Percentiles rank a stretch among this genome's conserved stretches.
Evolutionary conservation across 2,329 filamentous ascomycete genomes (phyloP).

Genomic region (Venturia oleaginea): DNA sequence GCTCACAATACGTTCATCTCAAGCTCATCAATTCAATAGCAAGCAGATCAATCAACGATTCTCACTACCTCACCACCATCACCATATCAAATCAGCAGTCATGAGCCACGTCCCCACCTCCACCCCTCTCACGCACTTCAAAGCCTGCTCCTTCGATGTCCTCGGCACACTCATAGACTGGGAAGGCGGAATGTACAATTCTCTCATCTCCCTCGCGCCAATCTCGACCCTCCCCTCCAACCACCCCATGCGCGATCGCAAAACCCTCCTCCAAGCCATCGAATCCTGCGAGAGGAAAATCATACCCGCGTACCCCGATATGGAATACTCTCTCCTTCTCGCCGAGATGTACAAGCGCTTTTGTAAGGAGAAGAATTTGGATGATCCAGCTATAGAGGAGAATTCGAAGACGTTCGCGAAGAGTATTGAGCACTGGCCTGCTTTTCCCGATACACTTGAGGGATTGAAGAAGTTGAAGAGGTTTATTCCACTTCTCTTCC

Average conservation of each 20-base stretch:
- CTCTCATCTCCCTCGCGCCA: conserved; percentile 41
- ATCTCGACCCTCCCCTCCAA: conserved; percentile 29
- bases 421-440: conserved; percentile 45
- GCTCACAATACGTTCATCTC: background rate
- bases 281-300: conserved; percentile 24
- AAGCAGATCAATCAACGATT: background rate
- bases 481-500: conserved; percentile 47
- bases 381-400: conserved; percentile 21
- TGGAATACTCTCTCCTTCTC: conserved; percentile 54
- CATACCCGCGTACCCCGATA: conserved; percentile 45
- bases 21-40: background rate
- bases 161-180: conserved; percentile 34
- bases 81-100: background rate
- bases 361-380: conserved; percentile 36
- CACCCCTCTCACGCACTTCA: conserved; percentile 18
- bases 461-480: conserved; percentile 42
- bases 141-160: conserved; percentile 40
- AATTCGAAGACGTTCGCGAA: conserved; percentile 37
- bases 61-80: background rate
- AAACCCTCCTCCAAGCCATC: conserved; percentile 17
- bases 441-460: conserved; percentile 49
- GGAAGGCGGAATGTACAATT: conserved; percentile 54
- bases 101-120: conserved; percentile 10
- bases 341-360: conserved; percentile 36
- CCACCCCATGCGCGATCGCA: conserved; percentile 31